Evolutionary conservation across 352 stramenopile genomes (phyloP).

Genomic region (Globisporangium sylvaticum): DNA sequence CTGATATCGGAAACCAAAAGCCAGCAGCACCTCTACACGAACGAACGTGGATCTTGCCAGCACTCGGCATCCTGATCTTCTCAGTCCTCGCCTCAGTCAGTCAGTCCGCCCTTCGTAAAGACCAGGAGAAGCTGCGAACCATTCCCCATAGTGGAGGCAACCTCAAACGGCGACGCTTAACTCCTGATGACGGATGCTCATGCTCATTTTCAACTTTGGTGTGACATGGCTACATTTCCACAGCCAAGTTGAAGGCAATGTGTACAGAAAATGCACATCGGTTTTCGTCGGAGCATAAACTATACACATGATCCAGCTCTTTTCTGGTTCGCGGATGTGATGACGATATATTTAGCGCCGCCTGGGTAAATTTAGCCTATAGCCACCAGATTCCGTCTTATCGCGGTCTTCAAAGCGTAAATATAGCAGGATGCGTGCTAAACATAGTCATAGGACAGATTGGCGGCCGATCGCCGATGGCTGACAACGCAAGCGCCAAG

Average conservation of each 20-base stretch:
- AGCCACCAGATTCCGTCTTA: background rate
- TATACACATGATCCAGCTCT: too few relatives aligned
- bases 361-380: background rate
- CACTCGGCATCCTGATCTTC: background rate
- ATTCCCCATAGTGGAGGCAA: background rate
- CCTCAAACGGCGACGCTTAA: background rate
- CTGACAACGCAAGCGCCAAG: background rate
- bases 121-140: background rate
- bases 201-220: background rate
- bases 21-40: background rate
- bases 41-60: background rate
- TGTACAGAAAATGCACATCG: background rate
- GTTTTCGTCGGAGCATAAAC: background rate
- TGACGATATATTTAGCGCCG: background rate
- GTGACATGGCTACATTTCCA: conserved; percentile 1
- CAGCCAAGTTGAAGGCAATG: background rate
- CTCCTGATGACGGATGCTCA: too few relatives aligned
- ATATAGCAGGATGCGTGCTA: background rate
- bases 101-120: background rate
- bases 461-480: background rate
- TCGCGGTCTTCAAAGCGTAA: background rate
- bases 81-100: background rate
- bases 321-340: too few relatives aligned
- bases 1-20: background rate
- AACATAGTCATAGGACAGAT: background rate